Evolutionary conservation across 2,329 filamentous ascomycete genomes (phyloP), one percentile per base, ranked within the genome.

Genomic region (Blumeriella jaapii): DNA sequence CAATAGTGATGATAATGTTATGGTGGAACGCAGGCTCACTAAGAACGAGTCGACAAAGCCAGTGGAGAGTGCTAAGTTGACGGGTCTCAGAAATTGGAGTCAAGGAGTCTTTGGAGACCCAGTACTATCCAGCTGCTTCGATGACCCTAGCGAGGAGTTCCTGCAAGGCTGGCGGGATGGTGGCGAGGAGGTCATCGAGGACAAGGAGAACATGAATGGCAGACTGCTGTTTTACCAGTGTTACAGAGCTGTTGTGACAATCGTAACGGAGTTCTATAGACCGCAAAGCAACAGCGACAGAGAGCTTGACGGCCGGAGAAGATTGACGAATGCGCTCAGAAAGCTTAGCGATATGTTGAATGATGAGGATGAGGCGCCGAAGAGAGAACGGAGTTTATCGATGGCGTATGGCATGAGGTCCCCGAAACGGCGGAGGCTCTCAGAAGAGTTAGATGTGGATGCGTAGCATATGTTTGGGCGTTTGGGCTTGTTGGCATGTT

Each of bases 51-150:
- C 25, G 15, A 40, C 31, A 17, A 16, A 14, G 14, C 28, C 41
- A 13, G 40, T 14, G 5, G 29, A 38, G 16, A 38, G 34, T 2
- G 36, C 41, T 10, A 49, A 49, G 14, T 51, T 74, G 10, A 67
- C 61, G 0, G 71, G 71, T 0, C 51, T 77, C n/a, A 60, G 61
- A 19, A 68, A 72, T 54, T 78, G 72, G 72, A 67, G 67, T 40
- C 67, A 65, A 39, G 67, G 67, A 27, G 45, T 75, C 8, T 77
- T 78, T 43, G 73, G 72, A 8, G 74, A 78, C 41, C 71, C 72
- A 0, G 50, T 77, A 2, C 58, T 78, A 31, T 61, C 67, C 2
- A 59, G 58, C 3, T 60, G 61, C 5, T 71, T 76, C 44, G 59
- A 63, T 10, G 51, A 58, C 12, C 59, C 64, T 0, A 63, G 58